These are phyloP conservation scores for Boechera retrofracta DNA, from an alignment of 345 rosid species.

Conservation along the genomic window DNA sequence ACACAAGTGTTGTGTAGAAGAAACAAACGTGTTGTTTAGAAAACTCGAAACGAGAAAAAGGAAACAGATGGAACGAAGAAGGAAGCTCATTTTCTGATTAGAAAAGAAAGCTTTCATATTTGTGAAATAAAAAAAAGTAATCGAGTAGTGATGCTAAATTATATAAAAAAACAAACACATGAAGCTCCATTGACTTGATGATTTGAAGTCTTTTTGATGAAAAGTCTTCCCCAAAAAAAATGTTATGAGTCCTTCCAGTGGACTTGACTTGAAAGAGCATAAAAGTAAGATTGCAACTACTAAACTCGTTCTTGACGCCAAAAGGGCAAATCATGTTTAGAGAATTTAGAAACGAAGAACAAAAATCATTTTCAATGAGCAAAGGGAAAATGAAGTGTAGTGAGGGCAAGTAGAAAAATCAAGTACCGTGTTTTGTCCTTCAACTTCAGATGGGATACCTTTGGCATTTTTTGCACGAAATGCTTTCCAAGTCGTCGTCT, in stretches of 20 bases:
- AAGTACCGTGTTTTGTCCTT: background rate
- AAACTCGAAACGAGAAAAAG: background rate
- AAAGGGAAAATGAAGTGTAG: background rate
- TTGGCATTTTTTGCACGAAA: background rate
- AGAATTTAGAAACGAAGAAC: background rate
- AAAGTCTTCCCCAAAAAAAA: no score
- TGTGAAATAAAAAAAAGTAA: background rate
- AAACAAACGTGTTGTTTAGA: constrained; percentile 1
- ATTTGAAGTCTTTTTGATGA: no score
- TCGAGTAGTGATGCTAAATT: background rate
- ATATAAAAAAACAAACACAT: no score
- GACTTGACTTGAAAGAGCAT: background rate
- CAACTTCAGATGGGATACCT: background rate
- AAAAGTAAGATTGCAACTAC: no score
- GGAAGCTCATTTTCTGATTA: background rate
- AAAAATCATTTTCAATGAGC: background rate
- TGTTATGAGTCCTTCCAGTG: no score
- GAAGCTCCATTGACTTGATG: no score
- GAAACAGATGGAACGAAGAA: background rate
- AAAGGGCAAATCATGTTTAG: background rate
- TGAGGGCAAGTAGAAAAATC: background rate
- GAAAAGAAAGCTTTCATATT: background rate
- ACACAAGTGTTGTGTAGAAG: background rate
- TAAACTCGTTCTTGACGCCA: background rate
- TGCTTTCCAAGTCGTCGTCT: background rate